Conservation (phyloP, 345 rosid species). For the Populus nigra region DNA sequence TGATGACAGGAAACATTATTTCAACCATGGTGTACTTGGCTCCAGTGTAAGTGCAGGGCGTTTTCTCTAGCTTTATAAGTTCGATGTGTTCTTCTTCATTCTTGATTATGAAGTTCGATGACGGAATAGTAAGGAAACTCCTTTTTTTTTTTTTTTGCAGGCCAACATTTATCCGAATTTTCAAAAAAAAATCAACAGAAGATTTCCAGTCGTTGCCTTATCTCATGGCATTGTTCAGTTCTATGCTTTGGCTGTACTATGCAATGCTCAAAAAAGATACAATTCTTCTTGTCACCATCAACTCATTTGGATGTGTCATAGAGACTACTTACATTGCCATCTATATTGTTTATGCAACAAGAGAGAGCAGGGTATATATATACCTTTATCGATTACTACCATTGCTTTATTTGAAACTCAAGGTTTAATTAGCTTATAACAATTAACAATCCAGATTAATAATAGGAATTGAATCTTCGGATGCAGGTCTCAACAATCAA, state of each 20-base stretch:
- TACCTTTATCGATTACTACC: no score
- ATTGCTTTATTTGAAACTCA: not conserved
- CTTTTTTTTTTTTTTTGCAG: slow-evolving; percentile 29
- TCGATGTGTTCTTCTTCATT: not conserved
- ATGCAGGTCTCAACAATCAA: slow-evolving; percentile 58
- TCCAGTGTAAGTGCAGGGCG: slow-evolving; percentile 62
- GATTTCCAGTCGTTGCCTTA: slow-evolving; percentile 82
- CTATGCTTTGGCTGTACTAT: slow-evolving; percentile 89
- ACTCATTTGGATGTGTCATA: slow-evolving; percentile 69
- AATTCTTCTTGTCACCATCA: slow-evolving; percentile 76
- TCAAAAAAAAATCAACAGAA: slow-evolving; percentile 66
- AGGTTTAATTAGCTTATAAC: not conserved
- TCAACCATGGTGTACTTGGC: slow-evolving; percentile 74
- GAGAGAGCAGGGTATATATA: slow-evolving; percentile 36
- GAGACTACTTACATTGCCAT: slow-evolving; percentile 64
- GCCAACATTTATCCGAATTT: slow-evolving; percentile 73
- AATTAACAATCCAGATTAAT: not conserved
- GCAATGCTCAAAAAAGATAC: slow-evolving; percentile 58
- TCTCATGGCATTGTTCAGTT: slow-evolving; percentile 79
- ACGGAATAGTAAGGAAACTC: not conserved
- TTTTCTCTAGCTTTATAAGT: no score
- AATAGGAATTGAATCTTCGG: not conserved
- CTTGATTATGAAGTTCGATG: not conserved
- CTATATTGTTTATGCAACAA: slow-evolving; percentile 59
- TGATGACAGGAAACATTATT: slow-evolving; percentile 61